These are phyloP conservation scores for Sicyos baderoa DNA, from an alignment of 306 rosid genomes.

Conservation along the genomic window DNA sequence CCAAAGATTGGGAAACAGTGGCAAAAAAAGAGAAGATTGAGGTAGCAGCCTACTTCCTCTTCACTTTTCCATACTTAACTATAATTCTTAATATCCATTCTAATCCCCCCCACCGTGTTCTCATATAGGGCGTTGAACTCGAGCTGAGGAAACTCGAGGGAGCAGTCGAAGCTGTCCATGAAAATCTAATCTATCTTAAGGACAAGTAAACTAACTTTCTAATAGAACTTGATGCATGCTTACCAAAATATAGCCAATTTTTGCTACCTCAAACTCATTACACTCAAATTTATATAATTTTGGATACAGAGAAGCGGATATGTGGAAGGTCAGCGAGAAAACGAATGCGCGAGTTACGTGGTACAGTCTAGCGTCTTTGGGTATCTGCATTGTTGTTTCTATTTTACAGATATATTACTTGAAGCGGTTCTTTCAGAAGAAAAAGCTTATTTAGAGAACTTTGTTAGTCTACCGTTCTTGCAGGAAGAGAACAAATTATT, in stretches of 20 bases:
- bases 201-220: constrained; percentile 39
- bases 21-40: constrained; percentile 92
- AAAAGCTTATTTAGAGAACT: constrained; percentile 56
- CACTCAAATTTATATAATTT: background rate
- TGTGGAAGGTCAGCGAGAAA: constrained; percentile 72
- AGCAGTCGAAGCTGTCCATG: constrained; percentile 81
- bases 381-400: constrained; percentile 67
- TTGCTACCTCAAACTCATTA: background rate
- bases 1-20: constrained; percentile 96
- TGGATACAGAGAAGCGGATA: constrained; percentile 63
- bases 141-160: constrained; percentile 88
- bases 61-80: constrained; percentile 5
- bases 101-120: background rate
- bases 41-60: constrained; percentile 21
- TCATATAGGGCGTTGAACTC: constrained; percentile 68
- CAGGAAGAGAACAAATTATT: background rate
- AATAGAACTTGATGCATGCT: background rate
- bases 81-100: background rate
- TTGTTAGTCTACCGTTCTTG: background rate
- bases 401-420: constrained; percentile 64
- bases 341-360: constrained; percentile 75
- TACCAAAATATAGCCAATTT: background rate
- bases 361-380: constrained; percentile 69
- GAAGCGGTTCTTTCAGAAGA: constrained; percentile 86
- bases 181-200: constrained; percentile 70